A percentile compares a stretch with the other conserved stretches of the same genome.
These are phyloP conservation scores for Zygosaccharomyces bailii DNA, from an alignment of 805 yeast genomes.

Conservation along the genomic window DNA sequence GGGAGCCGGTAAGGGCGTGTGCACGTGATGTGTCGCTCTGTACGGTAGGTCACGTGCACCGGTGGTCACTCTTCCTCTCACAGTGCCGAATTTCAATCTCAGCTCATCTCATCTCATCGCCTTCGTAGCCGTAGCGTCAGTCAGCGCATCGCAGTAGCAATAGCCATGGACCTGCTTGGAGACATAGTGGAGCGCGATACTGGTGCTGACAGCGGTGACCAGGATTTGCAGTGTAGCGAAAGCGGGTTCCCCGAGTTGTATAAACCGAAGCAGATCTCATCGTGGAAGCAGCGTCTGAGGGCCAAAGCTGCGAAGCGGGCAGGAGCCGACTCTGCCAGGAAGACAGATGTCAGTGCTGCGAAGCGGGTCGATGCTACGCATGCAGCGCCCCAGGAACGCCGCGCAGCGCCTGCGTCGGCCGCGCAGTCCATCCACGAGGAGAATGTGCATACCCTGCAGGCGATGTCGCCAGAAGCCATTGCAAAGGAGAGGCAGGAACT, in stretches of 20 bases:
- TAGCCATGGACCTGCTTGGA: constrained; percentile 62
- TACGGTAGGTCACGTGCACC: no score
- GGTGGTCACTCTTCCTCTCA: no score
- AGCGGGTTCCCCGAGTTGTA: constrained; percentile 36
- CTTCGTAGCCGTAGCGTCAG: no score
- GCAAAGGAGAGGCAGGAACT: constrained; percentile 63
- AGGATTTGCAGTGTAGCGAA: constrained; percentile 4
- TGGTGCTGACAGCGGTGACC: constrained; percentile 15
- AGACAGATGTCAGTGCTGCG: no score
- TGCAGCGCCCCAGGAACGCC: no score
- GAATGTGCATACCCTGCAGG: constrained; percentile 57
- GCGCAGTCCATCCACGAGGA: constrained; percentile 75
- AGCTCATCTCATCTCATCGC: constrained; percentile 2
- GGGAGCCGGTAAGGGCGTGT: no score
- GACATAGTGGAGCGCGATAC: constrained; percentile 67
- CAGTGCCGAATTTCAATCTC: no score
- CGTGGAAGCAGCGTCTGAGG: constrained; percentile 47
- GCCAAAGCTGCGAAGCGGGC: constrained; percentile 34
- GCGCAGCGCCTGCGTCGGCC: constrained; percentile 49
- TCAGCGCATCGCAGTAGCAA: neutral
- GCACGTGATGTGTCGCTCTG: no score
- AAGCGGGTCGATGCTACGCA: no score
- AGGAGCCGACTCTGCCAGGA: no score
- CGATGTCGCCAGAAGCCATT: constrained; percentile 66
- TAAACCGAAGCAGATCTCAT: constrained; percentile 42